Base-by-base conservation (phyloP, 2,329 filamentous ascomycete genomes). In the Fusarium devonianum region DNA sequence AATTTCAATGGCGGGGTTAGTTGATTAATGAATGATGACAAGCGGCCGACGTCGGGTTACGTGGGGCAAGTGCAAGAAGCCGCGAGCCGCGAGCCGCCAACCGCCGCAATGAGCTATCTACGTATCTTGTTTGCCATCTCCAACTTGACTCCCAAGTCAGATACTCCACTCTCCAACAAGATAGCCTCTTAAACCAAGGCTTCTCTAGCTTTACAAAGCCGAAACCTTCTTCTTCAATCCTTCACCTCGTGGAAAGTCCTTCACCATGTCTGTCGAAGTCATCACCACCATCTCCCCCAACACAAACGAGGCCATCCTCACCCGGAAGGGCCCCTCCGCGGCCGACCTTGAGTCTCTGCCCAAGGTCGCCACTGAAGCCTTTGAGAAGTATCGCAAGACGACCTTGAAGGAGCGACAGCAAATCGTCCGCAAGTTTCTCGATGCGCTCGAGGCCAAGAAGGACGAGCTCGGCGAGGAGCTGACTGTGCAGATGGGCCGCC, bases 401-500 rank as follows among this genome's bases (percentile, higher is more conserved):
- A 78, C 84, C 2, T 81, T 97, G 36, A 75, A 81, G 40, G 84
- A 92, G 57, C 85, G 93, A 40, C 87, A 96, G 72, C 80, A 82
- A 35, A 92, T 96, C 58, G 85, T 97, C 64, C 86, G 84, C 64
- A 90, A 88, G 66, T 92, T 92, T 1, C 75, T 97, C 33, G 81
- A 86, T 55, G 73, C 90, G 4, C 78, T 97, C 19, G 73, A 76
- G 12, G 81, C 85, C 38, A 86, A 85, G 69, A 83, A 92, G 71
- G 88, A 94, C 84, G 88, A 86, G 55, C 79, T 97, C 23, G 92
- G 88, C 5, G 81, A 84, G 61, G 92, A 97, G 71, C 76, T 97
- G 51, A 97, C 92, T 0, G 87, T 90, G 69, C 92, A 97, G 76
- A 97, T 97, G 92, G 93, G 93, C 30, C 83, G 93, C 14, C 93